Base-by-base conservation (phyloP, 306 rosid species). In the Cucurbita maxima region DNA sequence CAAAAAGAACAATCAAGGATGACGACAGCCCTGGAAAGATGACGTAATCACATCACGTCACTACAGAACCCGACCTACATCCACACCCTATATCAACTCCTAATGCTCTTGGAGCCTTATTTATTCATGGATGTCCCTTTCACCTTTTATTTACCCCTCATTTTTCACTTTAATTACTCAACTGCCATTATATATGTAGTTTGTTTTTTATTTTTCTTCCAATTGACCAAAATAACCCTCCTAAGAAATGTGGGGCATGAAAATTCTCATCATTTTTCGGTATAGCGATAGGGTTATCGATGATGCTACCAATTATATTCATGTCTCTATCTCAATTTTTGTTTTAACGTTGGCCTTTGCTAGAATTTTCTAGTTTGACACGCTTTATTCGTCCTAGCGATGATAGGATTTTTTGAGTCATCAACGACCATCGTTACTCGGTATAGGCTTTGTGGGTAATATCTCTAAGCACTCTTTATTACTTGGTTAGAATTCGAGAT, bases 1-100 rank as follows among this genome's bases (percentile, higher is more conserved):
- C 73, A 69, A 69, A 69, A 50, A 30, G 73, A 69, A 69, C 73
- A 69, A 69, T 69, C 73, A 69, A 48, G 56, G 14, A 48, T 69
- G 73, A 69, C 73, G 73, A 14, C 5, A 69, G 73, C 73, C 73
- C 57, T 69, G 41, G 22, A 11, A 22, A 22, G 41, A 48, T 45
- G 73, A 69, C 58, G 73, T 48, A 52, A 48, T 3, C 0, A 20
- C 57, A 25, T 69, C 73, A 48, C 73, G 73, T 69, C 58, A 48
- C 73, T 69, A 45, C 73, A 67, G 73, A 44, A 67, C 40, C n/a
- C 11, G 54, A 66, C 72, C 53, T 43, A 63, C 30, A 43, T 11
- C 25, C 72, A 60, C 44, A 52, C 16, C 63, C 64, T 22, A 4
- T 61, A 64, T 11, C 18, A 10, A 20, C n/a, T 20, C 53, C 22